These are phyloP conservation scores for Hyphopichia buzzinii DNA, from an alignment of 1,139 yeast species.

Conservation along the genomic window DNA sequence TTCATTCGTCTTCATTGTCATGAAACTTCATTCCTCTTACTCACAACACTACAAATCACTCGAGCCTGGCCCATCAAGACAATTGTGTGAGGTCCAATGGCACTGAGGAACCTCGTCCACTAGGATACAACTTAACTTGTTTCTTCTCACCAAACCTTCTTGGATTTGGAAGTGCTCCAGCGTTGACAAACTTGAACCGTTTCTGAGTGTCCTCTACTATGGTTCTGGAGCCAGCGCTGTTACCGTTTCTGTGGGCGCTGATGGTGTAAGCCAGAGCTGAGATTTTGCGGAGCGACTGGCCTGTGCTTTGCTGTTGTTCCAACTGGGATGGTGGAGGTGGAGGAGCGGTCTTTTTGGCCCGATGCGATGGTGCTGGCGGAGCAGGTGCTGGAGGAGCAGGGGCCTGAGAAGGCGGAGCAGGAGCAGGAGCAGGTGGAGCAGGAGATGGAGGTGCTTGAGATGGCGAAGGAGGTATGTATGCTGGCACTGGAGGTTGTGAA, in stretches of 20 bases:
- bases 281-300: slow-evolving; percentile 50
- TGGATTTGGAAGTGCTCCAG: slow-evolving; percentile 77
- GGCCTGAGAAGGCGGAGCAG: slow-evolving; percentile 11
- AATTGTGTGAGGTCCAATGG: slow-evolving; percentile 78
- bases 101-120: slow-evolving; percentile 94
- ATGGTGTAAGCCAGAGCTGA: slow-evolving; percentile 61
- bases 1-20: no score
- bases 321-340: slow-evolving; percentile 38
- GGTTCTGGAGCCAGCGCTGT: slow-evolving; percentile 18
- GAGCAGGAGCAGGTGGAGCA: slow-evolving; percentile 12
- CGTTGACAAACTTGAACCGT: slow-evolving; percentile 70
- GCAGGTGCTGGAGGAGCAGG: slow-evolving; percentile 12
- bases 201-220: slow-evolving; percentile 54
- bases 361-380: slow-evolving; percentile 10
- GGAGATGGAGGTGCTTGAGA: slow-evolving; percentile 11
- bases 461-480: slow-evolving; percentile 7
- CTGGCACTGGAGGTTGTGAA: slow-evolving; percentile 2
- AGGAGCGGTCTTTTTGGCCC: slow-evolving; percentile 23
- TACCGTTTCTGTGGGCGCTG: slow-evolving; percentile 19
- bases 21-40: no score
- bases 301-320: slow-evolving; percentile 48
- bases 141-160: slow-evolving; percentile 60
- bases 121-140: slow-evolving; percentile 77
- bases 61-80: no score
- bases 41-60: no score